These are phyloP conservation scores for Pleurostoma richardsiae DNA, from an alignment of 2,329 filamentous ascomycete genomes.

Conservation along the genomic window DNA sequence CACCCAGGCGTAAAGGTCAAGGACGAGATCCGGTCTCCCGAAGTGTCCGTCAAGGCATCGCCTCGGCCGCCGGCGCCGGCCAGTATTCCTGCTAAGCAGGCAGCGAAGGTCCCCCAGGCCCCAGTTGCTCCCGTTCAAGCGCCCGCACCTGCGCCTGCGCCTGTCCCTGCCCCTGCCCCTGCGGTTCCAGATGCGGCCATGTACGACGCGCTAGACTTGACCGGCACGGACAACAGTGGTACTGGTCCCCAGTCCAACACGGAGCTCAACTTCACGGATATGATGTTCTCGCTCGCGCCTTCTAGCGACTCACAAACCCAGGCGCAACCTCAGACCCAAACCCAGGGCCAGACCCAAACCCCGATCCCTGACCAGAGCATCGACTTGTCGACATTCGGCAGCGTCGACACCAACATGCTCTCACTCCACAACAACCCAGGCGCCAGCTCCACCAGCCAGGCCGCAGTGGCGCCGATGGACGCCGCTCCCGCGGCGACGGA, in stretches of 20 bases:
- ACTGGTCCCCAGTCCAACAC: conserved; percentile 14
- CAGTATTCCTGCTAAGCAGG: conserved; percentile 3
- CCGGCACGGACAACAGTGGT: background rate
- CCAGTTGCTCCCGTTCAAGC: conserved; percentile 3
- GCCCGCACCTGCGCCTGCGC: conserved; percentile 2
- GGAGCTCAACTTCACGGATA: conserved; percentile 50
- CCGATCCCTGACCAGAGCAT: background rate
- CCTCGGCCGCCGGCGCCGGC: conserved; percentile 5
- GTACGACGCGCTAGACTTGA: background rate
- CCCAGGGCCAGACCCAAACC: conserved; percentile 2
- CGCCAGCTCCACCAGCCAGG: too few relatives aligned
- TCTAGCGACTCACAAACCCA: conserved; percentile 21
- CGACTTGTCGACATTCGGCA: background rate
- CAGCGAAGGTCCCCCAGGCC: conserved; percentile 3
- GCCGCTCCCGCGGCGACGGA: conserved; percentile 13
- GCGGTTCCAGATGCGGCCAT: background rate
- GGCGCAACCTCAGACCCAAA: background rate
- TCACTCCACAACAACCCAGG: background rate
- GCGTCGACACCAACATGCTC: conserved; percentile 2
- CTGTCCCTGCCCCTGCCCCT: background rate
- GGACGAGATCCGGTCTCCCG: conserved; percentile 1
- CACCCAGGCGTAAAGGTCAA: background rate
- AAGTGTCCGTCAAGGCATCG: conserved; percentile 2
- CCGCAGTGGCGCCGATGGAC: conserved; percentile 14
- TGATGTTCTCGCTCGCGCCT: conserved; percentile 50